These are phyloP conservation scores for Mycosphaerelloides madeirae DNA, from an alignment of 2,329 filamentous ascomycete species.

Conservation along the genomic window DNA sequence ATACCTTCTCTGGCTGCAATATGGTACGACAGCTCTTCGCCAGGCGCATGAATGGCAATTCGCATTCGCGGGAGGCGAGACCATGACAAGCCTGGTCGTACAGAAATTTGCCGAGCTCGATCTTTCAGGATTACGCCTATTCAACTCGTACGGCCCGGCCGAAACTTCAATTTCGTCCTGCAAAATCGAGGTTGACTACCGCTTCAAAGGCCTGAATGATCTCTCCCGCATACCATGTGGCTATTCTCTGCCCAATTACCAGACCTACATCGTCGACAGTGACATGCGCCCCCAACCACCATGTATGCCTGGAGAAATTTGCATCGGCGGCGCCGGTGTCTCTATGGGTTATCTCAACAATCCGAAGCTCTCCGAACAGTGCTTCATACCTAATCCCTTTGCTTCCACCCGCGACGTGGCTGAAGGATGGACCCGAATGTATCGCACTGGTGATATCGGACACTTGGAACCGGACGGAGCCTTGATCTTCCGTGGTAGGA, in stretches of 20 bases:
- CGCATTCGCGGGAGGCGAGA: constrained; percentile 34
- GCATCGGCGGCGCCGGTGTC: constrained; percentile 37
- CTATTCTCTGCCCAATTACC: constrained; percentile 34
- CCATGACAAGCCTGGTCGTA: not conserved
- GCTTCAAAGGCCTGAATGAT: not conserved
- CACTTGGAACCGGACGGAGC: constrained; percentile 31
- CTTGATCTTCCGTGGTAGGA: constrained; percentile 35
- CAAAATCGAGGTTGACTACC: not conserved
- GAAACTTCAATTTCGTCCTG: constrained; percentile 1
- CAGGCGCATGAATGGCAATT: constrained; percentile 23
- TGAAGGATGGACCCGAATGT: constrained; percentile 19
- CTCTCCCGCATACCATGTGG: not conserved
- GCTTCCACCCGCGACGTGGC: not conserved
- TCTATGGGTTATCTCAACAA: constrained; percentile 32
- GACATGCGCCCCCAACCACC: constrained; percentile 35
- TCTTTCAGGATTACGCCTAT: not conserved
- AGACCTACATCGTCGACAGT: constrained; percentile 39
- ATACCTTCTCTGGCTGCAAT: constrained; percentile 26
- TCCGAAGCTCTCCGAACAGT: not conserved
- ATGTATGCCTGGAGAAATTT: constrained; percentile 42
- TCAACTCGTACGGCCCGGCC: constrained; percentile 7
- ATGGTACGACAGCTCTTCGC: not conserved
- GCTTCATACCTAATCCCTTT: not conserved
- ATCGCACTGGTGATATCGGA: constrained; percentile 39
- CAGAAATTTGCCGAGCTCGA: not conserved